These are phyloP conservation scores for Powellomyces hirtus DNA, from an alignment of 192 early-diverging fungal species.

Conservation along the genomic window DNA sequence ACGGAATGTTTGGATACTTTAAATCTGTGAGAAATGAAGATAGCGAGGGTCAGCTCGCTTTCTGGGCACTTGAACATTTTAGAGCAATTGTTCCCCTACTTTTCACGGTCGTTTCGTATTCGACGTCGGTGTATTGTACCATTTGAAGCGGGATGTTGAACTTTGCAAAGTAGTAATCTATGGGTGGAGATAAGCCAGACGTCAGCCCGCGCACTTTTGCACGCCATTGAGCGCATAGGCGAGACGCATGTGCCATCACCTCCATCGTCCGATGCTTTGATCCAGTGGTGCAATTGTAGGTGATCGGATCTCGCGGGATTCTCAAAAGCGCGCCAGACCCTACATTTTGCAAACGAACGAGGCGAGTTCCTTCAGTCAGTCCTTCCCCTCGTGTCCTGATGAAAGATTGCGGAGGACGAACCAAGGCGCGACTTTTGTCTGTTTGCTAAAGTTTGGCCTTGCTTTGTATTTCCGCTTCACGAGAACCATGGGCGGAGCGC, in stretches of 20 bases:
- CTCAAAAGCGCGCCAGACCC: constrained; percentile 66
- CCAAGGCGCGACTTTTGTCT: constrained; percentile 59
- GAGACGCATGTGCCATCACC: too few relatives aligned
- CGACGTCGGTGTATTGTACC: constrained; percentile 73
- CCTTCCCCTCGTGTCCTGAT: too few relatives aligned
- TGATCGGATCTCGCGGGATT: constrained; percentile 77
- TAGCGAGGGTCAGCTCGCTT: background rate
- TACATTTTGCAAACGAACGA: constrained; percentile 15
- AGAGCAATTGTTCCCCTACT: background rate
- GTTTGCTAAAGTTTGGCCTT: constrained; percentile 68
- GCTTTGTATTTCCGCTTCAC: constrained; percentile 62
- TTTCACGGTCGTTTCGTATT: constrained; percentile 55
- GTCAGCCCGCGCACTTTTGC: background rate
- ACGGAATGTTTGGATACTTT: constrained; percentile 20
- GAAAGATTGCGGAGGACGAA: too few relatives aligned
- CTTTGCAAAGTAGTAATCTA: constrained; percentile 73
- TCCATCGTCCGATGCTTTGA: constrained; percentile 65
- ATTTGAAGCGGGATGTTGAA: constrained; percentile 74
- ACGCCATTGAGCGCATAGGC: too few relatives aligned
- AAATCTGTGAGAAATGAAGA: background rate
- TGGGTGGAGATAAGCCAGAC: constrained; percentile 14
- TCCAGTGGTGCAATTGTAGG: constrained; percentile 77
- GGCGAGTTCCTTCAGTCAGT: too few relatives aligned
- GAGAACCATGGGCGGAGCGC: constrained; percentile 63
- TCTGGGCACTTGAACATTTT: background rate